Evolutionary conservation across 805 yeast species (phyloP), one percentile per base, ranked within the genome.

Genomic region (Ogataea zsoltii): DNA sequence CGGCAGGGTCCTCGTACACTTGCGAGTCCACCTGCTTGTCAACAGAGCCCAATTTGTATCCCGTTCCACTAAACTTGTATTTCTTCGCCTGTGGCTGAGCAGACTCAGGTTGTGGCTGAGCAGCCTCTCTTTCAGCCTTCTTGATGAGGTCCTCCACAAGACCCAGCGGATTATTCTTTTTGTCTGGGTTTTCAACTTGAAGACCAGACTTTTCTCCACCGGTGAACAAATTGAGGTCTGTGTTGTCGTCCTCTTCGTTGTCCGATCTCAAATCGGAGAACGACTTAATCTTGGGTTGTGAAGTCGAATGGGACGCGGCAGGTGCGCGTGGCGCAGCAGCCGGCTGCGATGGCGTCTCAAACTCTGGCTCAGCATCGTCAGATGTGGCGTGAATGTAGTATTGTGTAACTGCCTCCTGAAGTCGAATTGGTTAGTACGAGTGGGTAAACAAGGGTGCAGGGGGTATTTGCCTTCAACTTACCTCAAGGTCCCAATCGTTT

Each of bases 131-230:
- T 59, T 82, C 79, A 4, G 91, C 90, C 58, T 83, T 83, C 51
- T 81, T 85, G 47, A 86, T 69, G 31, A 86, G 62, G 45, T 80
- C 81, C 47, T 71, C 74, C 13, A 80, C 78, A 41, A 70, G 67
- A 53, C 70, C 74, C 56, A 70, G 68, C 37, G 74, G 66, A 50
- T 61, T 62, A 33, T 60, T 63, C 46, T 58, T 62, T 29, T 42
- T 59, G 39, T 66, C 69, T 18, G 94, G 94, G 58, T 86, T 86
- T 55, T 88, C 88, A 16, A 87, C 91, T 62, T 85, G 86, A 51
- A 87, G 69, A 4, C 82, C 94, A 1, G 91, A 84, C 46, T 87
- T 86, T 62, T 85, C 91, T 43, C 83, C 83, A 12, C 83, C 83
- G 3, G 82, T 75, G 53, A 63, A 79, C 63, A 57, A 67, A 57